These are phyloP conservation scores for Volutella citrinella DNA, from an alignment of 2,329 filamentous ascomycete species.

Conservation along the genomic window DNA sequence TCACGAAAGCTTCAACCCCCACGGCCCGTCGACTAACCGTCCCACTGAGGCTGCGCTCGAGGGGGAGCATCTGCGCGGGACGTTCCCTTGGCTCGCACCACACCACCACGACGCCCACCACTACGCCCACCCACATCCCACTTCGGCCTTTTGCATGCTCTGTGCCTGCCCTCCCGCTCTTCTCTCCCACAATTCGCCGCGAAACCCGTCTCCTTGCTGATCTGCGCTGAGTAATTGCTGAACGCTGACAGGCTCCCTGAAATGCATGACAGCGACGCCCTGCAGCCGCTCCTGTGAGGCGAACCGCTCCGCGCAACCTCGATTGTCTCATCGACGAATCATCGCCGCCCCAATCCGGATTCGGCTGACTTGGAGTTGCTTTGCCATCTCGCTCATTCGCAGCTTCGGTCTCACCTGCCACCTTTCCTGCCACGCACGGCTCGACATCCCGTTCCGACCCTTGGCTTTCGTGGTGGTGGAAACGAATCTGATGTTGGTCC, in stretches of 20 bases:
- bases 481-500: conserved; percentile 26
- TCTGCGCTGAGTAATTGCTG: conserved; percentile 34
- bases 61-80: no score
- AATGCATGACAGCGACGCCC: conserved; percentile 16
- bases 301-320: conserved; percentile 18
- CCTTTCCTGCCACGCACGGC: conserved; percentile 13
- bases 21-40: no score
- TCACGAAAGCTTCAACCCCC: no score
- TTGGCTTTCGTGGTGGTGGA: conserved; percentile 20
- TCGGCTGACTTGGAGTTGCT: conserved; percentile 18
- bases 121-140: no score
- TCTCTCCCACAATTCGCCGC: no score
- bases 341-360: conserved; percentile 19
- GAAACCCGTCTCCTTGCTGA: no score
- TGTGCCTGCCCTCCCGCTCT: conserved; percentile 11
- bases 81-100: no score
- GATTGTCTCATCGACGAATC: conserved; percentile 20
- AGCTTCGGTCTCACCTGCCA: conserved; percentile 13
- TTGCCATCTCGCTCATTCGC: conserved; percentile 22
- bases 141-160: no score
- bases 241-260: conserved; percentile 30
- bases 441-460: conserved; percentile 18
- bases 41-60: no score
- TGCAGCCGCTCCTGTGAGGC: conserved; percentile 20
- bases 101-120: no score